phyloP scores from a whole-genome alignment of 345 rosid genomes.

The Schrenkiella parvula region DNA sequence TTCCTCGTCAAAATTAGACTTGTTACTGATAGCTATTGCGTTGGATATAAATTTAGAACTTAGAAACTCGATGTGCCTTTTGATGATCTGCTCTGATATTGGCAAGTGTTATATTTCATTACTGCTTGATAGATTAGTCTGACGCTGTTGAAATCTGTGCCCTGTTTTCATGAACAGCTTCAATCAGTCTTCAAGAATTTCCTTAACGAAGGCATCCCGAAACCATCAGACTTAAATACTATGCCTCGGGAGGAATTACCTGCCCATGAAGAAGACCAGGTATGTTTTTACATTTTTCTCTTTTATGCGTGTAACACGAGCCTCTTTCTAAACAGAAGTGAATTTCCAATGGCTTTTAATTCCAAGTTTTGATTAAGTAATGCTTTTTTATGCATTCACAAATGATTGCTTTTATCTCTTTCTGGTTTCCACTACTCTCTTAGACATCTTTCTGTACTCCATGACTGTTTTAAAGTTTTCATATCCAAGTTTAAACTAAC shows the following conservation, averaged over 20 bases:
- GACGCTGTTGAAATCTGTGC: not conserved
- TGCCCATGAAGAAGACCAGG: constrained; percentile 39
- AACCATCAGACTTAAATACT: constrained; percentile 29
- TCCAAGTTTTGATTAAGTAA: not conserved
- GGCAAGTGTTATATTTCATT: not conserved
- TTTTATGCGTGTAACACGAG: not conserved
- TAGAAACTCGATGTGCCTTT: not conserved
- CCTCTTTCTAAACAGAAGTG: not conserved
- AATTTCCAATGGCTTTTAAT: not conserved
- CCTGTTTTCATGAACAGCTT: constrained; percentile 39
- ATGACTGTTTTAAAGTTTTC: not conserved
- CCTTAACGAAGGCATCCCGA: constrained; percentile 32
- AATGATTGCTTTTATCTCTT: not conserved
- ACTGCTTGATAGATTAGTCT: not conserved
- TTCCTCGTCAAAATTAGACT: not conserved
- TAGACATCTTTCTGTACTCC: not conserved
- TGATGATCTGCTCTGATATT: not conserved
- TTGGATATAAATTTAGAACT: not conserved
- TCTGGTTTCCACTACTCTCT: not conserved
- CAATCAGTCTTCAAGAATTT: constrained; percentile 37
- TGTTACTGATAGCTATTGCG: not conserved
- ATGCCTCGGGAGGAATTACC: constrained; percentile 42
- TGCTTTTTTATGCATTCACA: not conserved
- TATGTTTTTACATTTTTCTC: constrained; percentile 14
- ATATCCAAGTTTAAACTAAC: constrained; percentile 4